phyloP scores from a whole-genome alignment of 192 early-diverging fungal genomes.

The Coemansia sp. region DNA sequence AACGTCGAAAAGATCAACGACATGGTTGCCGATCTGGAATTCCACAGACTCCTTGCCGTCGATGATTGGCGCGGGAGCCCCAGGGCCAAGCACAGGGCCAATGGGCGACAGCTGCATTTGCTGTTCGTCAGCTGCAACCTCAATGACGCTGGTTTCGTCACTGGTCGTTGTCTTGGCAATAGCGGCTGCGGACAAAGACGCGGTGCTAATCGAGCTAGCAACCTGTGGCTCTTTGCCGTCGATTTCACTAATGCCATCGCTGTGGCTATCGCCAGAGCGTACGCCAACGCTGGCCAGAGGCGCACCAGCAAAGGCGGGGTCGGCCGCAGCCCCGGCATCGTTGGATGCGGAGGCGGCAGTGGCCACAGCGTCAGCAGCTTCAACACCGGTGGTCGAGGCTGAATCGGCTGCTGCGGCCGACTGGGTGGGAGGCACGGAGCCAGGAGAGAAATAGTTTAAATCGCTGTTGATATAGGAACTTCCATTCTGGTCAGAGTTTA shows the following conservation, averaged over 20 bases:
- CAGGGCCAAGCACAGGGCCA: constrained; percentile 20
- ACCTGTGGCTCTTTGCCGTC: no score
- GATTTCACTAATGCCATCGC: not conserved
- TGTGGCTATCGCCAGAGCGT: not conserved
- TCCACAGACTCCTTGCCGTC: constrained; percentile 70
- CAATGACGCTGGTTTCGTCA: not conserved
- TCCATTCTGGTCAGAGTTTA: constrained; percentile 45
- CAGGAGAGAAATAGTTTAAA: constrained; percentile 23
- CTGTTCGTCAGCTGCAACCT: constrained; percentile 2
- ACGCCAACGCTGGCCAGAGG: constrained; percentile 1
- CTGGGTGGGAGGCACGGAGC: constrained; percentile 5
- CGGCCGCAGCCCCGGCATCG: not conserved
- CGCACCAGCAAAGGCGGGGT: not conserved
- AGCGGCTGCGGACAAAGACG: not conserved
- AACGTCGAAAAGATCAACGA: constrained; percentile 84
- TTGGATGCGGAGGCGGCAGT: not conserved
- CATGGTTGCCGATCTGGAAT: constrained; percentile 65
- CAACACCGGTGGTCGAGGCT: not conserved
- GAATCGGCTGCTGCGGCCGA: constrained; percentile 9
- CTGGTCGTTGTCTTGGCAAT: not conserved
- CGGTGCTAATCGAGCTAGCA: no score
- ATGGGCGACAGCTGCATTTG: not conserved
- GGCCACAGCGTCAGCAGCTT: not conserved
- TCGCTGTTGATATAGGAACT: constrained; percentile 50
- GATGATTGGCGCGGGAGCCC: constrained; percentile 20